These are phyloP conservation scores for Suhomyces prunicola DNA, from an alignment of 805 yeast genomes.

Conservation along the genomic window DNA sequence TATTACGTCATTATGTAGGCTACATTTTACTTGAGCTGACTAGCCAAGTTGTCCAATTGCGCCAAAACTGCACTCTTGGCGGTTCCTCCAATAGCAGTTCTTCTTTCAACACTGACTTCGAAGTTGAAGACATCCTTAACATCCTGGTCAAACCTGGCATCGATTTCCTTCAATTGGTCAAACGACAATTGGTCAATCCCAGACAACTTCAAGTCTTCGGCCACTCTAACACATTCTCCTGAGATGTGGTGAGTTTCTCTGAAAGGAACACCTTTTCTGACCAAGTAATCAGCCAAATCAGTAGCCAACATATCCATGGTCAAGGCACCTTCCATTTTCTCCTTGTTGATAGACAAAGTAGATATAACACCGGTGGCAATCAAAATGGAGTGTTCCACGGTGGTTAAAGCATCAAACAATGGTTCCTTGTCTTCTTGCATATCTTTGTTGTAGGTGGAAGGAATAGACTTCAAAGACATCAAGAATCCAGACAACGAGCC, in stretches of 20 bases:
- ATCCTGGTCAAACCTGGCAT: conserved; percentile 74
- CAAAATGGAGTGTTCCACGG: conserved; percentile 89
- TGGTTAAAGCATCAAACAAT: conserved; percentile 82
- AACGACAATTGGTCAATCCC: conserved; percentile 85
- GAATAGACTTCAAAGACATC: conserved; percentile 96
- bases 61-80: conserved; percentile 84
- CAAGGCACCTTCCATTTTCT: conserved; percentile 79
- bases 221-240: conserved; percentile 92
- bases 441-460: conserved; percentile 96
- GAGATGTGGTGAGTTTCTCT: conserved; percentile 99
- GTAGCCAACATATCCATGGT: conserved; percentile 99
- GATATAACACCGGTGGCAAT: conserved; percentile 97
- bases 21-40: neutral
- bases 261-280: conserved; percentile 97
- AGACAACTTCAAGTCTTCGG: conserved; percentile 71
- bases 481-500: conserved; percentile 94
- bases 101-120: conserved; percentile 92
- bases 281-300: conserved; percentile 95
- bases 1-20: neutral
- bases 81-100: conserved; percentile 96
- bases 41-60: conserved; percentile 51
- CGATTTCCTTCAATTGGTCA: conserved; percentile 77
- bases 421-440: conserved; percentile 99
- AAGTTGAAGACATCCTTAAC: conserved; percentile 85
- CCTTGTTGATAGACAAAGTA: conserved; percentile 69